Evolutionary conservation across 2,329 filamentous ascomycete species (phyloP).

Genomic region (Venturiaceae sp.): DNA sequence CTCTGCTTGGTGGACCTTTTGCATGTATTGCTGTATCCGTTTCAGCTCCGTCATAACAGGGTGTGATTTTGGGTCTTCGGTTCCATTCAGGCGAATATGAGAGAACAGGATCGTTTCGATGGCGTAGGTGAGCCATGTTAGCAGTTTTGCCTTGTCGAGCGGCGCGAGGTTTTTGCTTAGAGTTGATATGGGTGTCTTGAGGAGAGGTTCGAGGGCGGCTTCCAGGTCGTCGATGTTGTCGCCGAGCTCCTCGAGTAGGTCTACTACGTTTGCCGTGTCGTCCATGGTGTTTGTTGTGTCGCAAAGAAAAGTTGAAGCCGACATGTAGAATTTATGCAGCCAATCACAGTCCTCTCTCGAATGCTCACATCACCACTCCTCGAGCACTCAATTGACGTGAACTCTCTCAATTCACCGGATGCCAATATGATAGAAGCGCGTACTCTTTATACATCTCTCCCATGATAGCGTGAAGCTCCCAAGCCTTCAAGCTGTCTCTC

Average conservation of each 20-base stretch:
- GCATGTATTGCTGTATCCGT: conserved; percentile 83
- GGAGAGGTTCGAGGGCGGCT: conserved; percentile 61
- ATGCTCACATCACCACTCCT: too few species aligned
- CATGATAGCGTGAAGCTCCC: not conserved
- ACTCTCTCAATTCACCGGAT: too few species aligned
- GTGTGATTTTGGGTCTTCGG: conserved; percentile 45
- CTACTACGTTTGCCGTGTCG: conserved; percentile 13
- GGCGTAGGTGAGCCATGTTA: conserved; percentile 78
- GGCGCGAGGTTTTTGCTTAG: conserved; percentile 72
- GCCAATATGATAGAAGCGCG: not conserved
- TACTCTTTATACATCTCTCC: not conserved
- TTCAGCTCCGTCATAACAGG: conserved; percentile 77
- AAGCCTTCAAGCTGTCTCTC: conserved; percentile 32
- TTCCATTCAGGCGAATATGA: conserved; percentile 67
- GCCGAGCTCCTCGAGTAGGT: conserved; percentile 62
- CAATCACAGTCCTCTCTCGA: too few species aligned
- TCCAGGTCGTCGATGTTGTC: conserved; percentile 72
- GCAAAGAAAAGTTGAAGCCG: not conserved
- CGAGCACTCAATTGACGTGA: too few species aligned
- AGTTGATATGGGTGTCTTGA: conserved; percentile 54
- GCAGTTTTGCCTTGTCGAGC: conserved; percentile 91
- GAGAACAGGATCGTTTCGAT: conserved; percentile 87
- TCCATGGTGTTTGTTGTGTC: not conserved
- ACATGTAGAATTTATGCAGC: not conserved
- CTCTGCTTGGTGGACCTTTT: conserved; percentile 77